Percentiles rank a stretch among this genome's conserved stretches.
Evolutionary conservation across 1,284 basidiomycete genomes (phyloP).

Genomic region (Rhodotorula glutinis): DNA sequence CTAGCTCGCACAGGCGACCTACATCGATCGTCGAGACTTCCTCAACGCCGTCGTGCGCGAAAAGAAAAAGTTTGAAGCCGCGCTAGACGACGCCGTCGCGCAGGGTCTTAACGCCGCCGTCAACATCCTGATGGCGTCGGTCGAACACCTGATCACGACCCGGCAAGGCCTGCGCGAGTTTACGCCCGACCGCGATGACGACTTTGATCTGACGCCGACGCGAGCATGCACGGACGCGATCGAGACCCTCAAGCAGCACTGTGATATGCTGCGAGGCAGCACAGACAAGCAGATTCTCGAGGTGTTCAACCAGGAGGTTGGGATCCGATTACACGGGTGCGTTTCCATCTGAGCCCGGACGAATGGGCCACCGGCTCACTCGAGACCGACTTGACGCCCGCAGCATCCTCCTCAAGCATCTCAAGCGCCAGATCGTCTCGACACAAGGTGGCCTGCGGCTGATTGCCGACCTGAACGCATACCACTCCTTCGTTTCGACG

Average conservation of each 20-base stretch:
- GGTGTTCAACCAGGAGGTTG: conserved; percentile 96
- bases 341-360: conserved; percentile 41
- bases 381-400: neutral
- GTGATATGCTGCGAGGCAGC: conserved; percentile 82
- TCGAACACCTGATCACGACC: conserved; percentile 85
- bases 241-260: conserved; percentile 81
- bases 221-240: conserved; percentile 81
- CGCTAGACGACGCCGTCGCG: conserved; percentile 88
- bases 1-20: conserved; percentile 58
- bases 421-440: conserved; percentile 94
- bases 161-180: conserved; percentile 83
- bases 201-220: conserved; percentile 59
- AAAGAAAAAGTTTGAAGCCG: conserved; percentile 91
- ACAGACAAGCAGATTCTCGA: conserved; percentile 94
- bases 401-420: conserved; percentile 91
- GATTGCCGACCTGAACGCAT: conserved; percentile 91
- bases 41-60: conserved; percentile 88
- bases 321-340: conserved; percentile 83
- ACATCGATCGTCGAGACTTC: conserved; percentile 90
- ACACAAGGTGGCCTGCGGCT: conserved; percentile 90
- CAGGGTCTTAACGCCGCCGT: conserved; percentile 90
- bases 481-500: conserved; percentile 79
- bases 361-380: neutral
- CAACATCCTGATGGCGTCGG: conserved; percentile 94
- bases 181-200: conserved; percentile 68